Conservation (phyloP, 2,329 filamentous ascomycete genomes). For the Penicillium verrucosum region DNA sequence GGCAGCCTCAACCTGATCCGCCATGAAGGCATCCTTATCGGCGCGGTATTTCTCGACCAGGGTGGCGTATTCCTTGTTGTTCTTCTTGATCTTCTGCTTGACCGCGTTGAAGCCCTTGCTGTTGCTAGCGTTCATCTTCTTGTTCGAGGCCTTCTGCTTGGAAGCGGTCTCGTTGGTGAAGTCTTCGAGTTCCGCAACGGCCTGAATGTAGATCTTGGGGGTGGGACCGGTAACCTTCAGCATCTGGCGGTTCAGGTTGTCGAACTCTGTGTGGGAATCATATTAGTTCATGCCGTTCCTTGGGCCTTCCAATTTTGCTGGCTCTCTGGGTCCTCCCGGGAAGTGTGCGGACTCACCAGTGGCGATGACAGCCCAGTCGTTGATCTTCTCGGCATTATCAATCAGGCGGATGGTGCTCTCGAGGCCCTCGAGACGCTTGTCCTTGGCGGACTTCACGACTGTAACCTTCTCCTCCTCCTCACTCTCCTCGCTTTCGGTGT, state of each 20-base stretch:
- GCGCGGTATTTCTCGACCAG: slow-evolving; percentile 85
- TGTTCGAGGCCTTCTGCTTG: slow-evolving; percentile 92
- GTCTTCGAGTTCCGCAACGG: slow-evolving; percentile 89
- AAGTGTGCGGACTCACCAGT: slow-evolving; percentile 59
- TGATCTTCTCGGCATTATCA: slow-evolving; percentile 96
- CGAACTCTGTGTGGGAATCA: slow-evolving; percentile 64
- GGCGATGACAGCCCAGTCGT: slow-evolving; percentile 92
- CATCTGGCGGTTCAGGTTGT: slow-evolving; percentile 87
- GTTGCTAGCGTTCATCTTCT: slow-evolving; percentile 98
- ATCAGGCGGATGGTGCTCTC: slow-evolving; percentile 86
- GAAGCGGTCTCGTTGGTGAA: slow-evolving; percentile 88
- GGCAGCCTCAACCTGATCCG: slow-evolving; percentile 70
- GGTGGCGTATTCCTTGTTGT: slow-evolving; percentile 87
- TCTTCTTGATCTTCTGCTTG: slow-evolving; percentile 98
- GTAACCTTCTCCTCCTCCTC: slow-evolving; percentile 83
- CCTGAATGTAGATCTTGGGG: slow-evolving; percentile 90
- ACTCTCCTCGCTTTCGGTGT: slow-evolving; percentile 72
- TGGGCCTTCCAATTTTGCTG: neutral
- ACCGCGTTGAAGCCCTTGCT: slow-evolving; percentile 92
- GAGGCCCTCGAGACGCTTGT: slow-evolving; percentile 93
- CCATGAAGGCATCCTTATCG: slow-evolving; percentile 84
- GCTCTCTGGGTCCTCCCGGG: neutral
- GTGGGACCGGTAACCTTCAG: slow-evolving; percentile 73
- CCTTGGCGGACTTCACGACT: slow-evolving; percentile 94
- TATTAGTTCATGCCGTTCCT: slow-evolving; percentile 16